These are phyloP conservation scores for Poronia punctata DNA, from an alignment of 495 filamentous ascomycete genomes.

Conservation along the genomic window DNA sequence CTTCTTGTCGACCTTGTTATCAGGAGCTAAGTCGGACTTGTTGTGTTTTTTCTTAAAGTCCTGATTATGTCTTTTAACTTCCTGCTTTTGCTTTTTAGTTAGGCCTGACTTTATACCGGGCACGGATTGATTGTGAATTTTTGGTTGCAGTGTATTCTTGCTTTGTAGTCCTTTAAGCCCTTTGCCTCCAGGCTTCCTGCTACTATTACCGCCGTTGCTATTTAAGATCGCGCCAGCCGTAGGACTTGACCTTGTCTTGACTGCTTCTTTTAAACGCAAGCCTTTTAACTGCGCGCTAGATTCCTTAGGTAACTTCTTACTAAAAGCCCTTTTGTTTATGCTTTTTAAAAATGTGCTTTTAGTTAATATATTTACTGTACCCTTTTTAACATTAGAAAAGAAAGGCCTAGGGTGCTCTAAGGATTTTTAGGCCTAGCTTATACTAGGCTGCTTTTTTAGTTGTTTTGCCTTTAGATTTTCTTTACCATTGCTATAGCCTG, in stretches of 20 bases:
- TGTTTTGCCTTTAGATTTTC: constrained; percentile 24
- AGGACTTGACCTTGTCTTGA: constrained; percentile 24
- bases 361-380: constrained; percentile 16
- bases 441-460: constrained; percentile 21
- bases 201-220: constrained; percentile 27
- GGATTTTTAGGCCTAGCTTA: constrained; percentile 19
- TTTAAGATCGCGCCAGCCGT: constrained; percentile 24
- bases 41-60: constrained; percentile 46
- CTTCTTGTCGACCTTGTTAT: constrained; percentile 43
- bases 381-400: constrained; percentile 24
- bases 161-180: constrained; percentile 34
- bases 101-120: constrained; percentile 27
- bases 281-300: constrained; percentile 38
- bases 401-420: constrained; percentile 29
- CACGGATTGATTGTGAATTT: constrained; percentile 36
- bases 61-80: constrained; percentile 45
- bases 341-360: constrained; percentile 18
- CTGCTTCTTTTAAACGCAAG: constrained; percentile 39
- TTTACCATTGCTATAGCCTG: constrained; percentile 29
- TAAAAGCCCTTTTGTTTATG: constrained; percentile 17
- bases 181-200: constrained; percentile 27
- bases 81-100: constrained; percentile 38
- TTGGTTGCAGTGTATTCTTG: constrained; percentile 34
- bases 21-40: constrained; percentile 24
- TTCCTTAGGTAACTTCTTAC: constrained; percentile 28